These are phyloP conservation scores for Seiridium cupressi DNA, from an alignment of 2,329 filamentous ascomycete genomes.

Conservation along the genomic window DNA sequence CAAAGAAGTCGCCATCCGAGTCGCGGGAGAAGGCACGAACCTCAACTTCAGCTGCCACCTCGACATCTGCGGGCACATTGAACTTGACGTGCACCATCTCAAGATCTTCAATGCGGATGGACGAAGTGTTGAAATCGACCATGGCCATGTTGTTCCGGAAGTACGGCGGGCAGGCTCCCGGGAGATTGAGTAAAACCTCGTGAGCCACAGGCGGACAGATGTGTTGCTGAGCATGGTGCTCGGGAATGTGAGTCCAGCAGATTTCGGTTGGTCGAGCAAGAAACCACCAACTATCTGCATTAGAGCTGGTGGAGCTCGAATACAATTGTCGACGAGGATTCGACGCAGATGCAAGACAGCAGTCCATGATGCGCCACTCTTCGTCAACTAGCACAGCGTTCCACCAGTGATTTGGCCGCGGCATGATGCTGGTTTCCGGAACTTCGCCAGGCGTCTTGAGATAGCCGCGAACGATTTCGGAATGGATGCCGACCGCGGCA, in stretches of 20 bases:
- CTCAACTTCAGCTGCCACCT: constrained; percentile 90
- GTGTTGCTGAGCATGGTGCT: constrained; percentile 86
- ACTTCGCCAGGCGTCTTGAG: constrained; percentile 87
- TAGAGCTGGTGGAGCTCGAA: constrained; percentile 66
- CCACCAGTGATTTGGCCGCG: constrained; percentile 96
- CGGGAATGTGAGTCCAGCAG: constrained; percentile 93
- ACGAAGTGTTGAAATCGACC: constrained; percentile 85
- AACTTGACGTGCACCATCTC: constrained; percentile 92
- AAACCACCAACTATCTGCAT: constrained; percentile 91
- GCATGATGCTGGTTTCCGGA: constrained; percentile 75
- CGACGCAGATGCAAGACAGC: constrained; percentile 85
- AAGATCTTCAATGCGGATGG: constrained; percentile 82
- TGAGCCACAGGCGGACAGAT: constrained; percentile 85
- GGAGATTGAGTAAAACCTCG: constrained; percentile 82
- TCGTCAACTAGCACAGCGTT: constrained; percentile 90
- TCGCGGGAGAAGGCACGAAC: constrained; percentile 78
- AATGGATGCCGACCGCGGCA: constrained; percentile 79
- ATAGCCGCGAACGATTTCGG: constrained; percentile 85
- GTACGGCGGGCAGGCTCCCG: constrained; percentile 81
- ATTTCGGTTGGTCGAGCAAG: constrained; percentile 83
- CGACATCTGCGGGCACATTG: constrained; percentile 83
- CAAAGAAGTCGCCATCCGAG: constrained; percentile 86
- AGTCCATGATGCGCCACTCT: constrained; percentile 96
- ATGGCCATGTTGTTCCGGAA: constrained; percentile 82
- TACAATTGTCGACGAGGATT: constrained; percentile 79